Base-by-base conservation (phyloP, 108 stramenopile genomes). In the Nitzschia inconspicua region DNA sequence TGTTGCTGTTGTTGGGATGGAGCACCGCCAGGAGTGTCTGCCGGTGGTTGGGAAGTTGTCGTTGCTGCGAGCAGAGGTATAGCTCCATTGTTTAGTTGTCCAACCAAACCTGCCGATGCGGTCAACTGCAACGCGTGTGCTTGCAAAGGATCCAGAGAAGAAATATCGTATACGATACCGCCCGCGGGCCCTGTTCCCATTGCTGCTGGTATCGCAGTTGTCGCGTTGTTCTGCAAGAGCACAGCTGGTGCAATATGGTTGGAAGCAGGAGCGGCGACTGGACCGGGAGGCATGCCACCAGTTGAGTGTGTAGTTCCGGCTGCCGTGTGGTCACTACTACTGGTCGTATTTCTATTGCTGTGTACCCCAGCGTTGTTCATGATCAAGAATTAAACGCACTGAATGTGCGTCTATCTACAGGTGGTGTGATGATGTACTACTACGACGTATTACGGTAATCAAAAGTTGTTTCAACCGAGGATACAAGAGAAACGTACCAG, bases 101-200 rank as follows among this genome's bases (percentile, higher is more conserved):
- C n/a, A 19, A 44, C 47, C 25, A 70, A 26, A 6, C 73, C 73
- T n/a, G 73, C 73, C 24, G 65, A 67, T n/a, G 73, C 73, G 4
- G 73, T 37, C 9, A 74, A 37, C 28, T 74, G 73, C 10, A 53
- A 28, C 3, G 64, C 73, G 26, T 75, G 60, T n/a, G 57, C 66
- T 56, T 75, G 73, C 27, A 67, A 40, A 9, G 63, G 68, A 54
- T 77, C 76, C 39, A 67, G 63, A 29, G 63, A 59, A 2, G 60
- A 68, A 18, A 68, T 25, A 14, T 77, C 66, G 20, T 57, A 57
- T 7, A 66, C 44, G 1, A 29, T 24, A 28, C 25, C 11, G 14
- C 11, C 28, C 19, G 52, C 47, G 18, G 46, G 24, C 3, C 37
- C 32, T 18, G 28, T 65, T 44, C 47, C n/a, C 44, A 48, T 36